A percentile compares a stretch with the other conserved stretches of the same genome.
Evolutionary conservation across 345 rosid genomes (phyloP).

Genomic region (Tarenaya hassleriana): DNA sequence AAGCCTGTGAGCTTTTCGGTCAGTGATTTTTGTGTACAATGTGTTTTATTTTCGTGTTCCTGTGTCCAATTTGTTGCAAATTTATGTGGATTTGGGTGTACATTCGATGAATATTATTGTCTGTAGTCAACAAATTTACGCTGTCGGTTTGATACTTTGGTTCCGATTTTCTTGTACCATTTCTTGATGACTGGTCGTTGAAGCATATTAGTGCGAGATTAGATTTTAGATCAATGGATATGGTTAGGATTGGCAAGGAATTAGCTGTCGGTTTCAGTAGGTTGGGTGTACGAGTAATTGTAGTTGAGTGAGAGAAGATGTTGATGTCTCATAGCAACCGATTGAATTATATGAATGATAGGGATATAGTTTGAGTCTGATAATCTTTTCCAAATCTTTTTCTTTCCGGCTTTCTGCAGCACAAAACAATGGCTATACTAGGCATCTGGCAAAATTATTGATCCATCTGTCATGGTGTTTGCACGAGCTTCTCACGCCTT

Average conservation of each 20-base stretch:
- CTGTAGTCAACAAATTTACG: not conserved
- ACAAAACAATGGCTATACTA: conserved; percentile 60
- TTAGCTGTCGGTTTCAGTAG: too few species aligned
- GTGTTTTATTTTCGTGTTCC: not conserved
- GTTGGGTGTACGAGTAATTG: too few species aligned
- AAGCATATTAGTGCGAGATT: too few species aligned
- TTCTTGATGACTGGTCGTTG: not conserved
- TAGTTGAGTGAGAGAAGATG: too few species aligned
- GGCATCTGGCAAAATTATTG: conserved; percentile 86
- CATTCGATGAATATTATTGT: not conserved
- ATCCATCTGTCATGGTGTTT: conserved; percentile 76
- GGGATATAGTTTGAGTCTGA: conserved; percentile 3
- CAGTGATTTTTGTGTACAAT: conserved; percentile 20
- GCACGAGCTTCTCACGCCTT: conserved; percentile 54
- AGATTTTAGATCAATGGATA: too few species aligned
- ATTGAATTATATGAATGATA: not conserved
- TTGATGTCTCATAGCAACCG: too few species aligned
- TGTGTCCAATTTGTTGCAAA: not conserved
- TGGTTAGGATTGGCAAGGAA: too few species aligned
- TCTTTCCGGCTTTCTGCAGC: conserved; percentile 38
- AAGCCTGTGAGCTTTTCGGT: conserved; percentile 79
- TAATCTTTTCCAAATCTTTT: not conserved
- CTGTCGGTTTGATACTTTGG: not conserved
- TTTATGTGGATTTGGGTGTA: not conserved
- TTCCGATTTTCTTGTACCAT: not conserved